Conservation (phyloP, 148 eudicot species). For the Camellia sinensis region DNA sequence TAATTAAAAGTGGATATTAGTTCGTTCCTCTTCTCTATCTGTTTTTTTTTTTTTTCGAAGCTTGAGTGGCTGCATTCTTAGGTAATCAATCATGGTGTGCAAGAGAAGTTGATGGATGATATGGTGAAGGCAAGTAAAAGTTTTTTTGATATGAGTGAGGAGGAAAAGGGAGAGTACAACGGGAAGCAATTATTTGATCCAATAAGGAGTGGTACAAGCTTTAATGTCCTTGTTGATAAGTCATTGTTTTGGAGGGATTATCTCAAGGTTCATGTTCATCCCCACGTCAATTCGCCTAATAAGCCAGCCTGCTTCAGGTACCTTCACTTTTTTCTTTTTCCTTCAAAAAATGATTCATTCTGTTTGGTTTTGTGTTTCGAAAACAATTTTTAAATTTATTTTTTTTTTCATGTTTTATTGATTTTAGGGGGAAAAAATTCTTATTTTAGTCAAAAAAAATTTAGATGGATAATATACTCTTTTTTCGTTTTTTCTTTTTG, state of each 20-base stretch:
- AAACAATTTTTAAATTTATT: too few species aligned
- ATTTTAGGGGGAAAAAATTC: too few species aligned
- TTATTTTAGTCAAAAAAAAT: too few species aligned
- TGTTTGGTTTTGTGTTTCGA: too few species aligned
- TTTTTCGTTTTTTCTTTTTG: too few species aligned
- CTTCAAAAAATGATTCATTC: too few species aligned
- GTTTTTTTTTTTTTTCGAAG: neutral
- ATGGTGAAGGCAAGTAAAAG: slow-evolving; percentile 1
- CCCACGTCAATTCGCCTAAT: neutral
- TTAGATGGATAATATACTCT: too few species aligned
- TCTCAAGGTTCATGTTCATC: slow-evolving; percentile 14
- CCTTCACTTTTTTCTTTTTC: too few species aligned
- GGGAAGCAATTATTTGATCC: slow-evolving; percentile 10
- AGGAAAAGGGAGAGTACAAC: neutral
- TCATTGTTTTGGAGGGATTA: slow-evolving; percentile 5
- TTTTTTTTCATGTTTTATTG: too few species aligned
- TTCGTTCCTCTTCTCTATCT: too few species aligned
- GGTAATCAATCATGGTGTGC: slow-evolving; percentile 1
- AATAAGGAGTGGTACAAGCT: slow-evolving; percentile 6
- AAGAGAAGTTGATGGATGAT: neutral
- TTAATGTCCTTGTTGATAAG: neutral
- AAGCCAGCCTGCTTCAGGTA: neutral
- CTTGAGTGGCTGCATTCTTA: neutral
- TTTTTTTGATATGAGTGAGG: neutral
- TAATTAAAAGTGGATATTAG: too few species aligned